Percentiles rank a stretch among this genome's conserved stretches.
These are phyloP conservation scores for Tetrastigma voinierianum DNA, from an alignment of 164 flowering plant species.

Conservation along the genomic window DNA sequence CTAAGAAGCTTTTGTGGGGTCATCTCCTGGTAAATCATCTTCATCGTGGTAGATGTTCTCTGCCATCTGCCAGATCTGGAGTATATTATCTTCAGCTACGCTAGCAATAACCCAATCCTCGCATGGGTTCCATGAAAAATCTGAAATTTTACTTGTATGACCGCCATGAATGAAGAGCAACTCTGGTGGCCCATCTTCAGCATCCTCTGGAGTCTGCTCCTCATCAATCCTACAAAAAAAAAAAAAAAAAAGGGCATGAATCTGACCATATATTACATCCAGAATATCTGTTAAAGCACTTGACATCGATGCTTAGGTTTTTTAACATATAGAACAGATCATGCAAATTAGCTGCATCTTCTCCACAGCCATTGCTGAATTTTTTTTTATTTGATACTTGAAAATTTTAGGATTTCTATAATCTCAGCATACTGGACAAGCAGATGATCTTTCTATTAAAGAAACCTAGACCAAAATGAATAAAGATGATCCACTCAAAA, in stretches of 20 bases:
- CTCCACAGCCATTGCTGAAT: not conserved
- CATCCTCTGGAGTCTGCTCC: slow-evolving; percentile 91
- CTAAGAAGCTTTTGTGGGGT: slow-evolving; percentile 48
- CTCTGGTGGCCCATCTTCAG: slow-evolving; percentile 98
- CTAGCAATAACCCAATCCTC: slow-evolving; percentile 97
- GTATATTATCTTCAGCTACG: slow-evolving; percentile 95
- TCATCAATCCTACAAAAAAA: slow-evolving; percentile 72
- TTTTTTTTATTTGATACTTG: no score
- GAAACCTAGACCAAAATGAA: not conserved
- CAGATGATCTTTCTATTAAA: no score
- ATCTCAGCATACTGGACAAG: no score
- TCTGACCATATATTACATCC: not conserved
- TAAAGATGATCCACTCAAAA: not conserved
- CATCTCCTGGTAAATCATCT: slow-evolving; percentile 74
- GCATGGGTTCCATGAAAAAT: slow-evolving; percentile 98
- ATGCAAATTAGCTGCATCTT: not conserved
- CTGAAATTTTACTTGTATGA: slow-evolving; percentile 95
- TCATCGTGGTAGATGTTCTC: slow-evolving; percentile 97
- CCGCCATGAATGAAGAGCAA: slow-evolving; percentile 97
- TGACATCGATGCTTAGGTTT: not conserved
- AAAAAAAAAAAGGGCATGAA: not conserved
- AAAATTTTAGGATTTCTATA: no score
- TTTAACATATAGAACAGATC: not conserved
- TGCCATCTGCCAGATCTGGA: slow-evolving; percentile 99
- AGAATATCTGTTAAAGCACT: not conserved